Base-by-base conservation (phyloP, 2,329 filamentous ascomycete genomes). In the Teratosphaeriaceae sp. region DNA sequence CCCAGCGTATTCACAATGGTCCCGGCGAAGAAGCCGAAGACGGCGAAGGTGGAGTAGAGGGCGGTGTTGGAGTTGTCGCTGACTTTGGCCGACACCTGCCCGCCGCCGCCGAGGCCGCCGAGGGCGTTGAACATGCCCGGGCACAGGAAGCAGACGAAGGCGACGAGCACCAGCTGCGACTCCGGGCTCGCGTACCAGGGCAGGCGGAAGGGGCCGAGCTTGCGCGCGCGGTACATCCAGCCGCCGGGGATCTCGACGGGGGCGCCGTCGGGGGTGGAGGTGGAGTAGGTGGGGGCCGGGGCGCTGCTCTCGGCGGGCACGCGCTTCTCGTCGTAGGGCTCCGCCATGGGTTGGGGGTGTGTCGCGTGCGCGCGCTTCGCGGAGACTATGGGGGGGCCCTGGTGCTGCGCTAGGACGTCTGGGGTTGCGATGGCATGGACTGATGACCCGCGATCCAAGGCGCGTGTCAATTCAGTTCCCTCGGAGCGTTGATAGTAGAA, bases 1-100 rank as follows among this genome's bases (percentile, higher is more conserved):
- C 85, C 86, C 42, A 88, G 71, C 50, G 76, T 78, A 69, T 92
- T 92, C 67, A 83, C 82, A 57, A 89, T 76, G 40, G 84, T 89
- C 43, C 78, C 79, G 36, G 77, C 77, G 49, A 80, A 78, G 69
- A 81, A 80, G 13, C 77, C 78, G 11, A 80, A 70, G 2, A 80
- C 74, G 44, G 77, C 78, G 60, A 88, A 87, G 26, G 81, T 84
- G 49, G 79, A 79, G 68, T 88, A 86, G 39, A 88, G 66, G 18
- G 83, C 84, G 3, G 79, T 80, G 61, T 79, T 83, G 56, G 83
- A 79, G 54, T 82, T 75, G 61, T 84, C 82, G 54, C 77, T 72
- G 27, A 59, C 59, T 19, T 69, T 73, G 5, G 63, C 51, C 46
- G 70, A 65, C 38, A 72, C 54, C 59, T 71, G 68, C 37, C 71